A percentile compares a stretch with the other conserved stretches of the same genome.
Conservation (phyloP, 148 eudicot genomes). For the Rhododendron molle region DNA sequence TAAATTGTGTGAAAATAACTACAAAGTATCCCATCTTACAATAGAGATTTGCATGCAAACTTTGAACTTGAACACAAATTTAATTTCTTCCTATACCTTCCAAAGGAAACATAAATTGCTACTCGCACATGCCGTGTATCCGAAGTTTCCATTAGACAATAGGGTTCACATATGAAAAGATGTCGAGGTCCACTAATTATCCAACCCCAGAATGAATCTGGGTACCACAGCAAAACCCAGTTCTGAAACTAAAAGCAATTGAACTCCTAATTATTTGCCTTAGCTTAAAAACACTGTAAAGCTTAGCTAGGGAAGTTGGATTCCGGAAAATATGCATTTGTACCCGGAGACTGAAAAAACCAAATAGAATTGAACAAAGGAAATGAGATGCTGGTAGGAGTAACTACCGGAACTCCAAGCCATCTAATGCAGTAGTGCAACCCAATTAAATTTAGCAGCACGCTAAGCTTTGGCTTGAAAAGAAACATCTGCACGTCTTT, state of each 20-base stretch:
- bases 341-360: not conserved
- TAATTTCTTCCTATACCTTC: not conserved
- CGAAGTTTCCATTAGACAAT: not conserved
- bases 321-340: not conserved
- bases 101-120: not conserved
- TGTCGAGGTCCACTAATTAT: not conserved
- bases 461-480: constrained; percentile 51
- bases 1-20: not conserved
- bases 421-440: constrained; percentile 70
- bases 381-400: not conserved
- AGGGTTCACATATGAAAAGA: not conserved
- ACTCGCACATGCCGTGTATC: not conserved
- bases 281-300: not conserved
- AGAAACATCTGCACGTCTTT: constrained; percentile 66
- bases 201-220: not conserved
- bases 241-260: not conserved
- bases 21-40: not conserved
- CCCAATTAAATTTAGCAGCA: constrained; percentile 68
- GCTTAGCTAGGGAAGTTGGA: not conserved
- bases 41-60: not conserved
- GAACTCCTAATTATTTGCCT: not conserved
- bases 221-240: not conserved
- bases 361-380: not conserved
- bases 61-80: not conserved
- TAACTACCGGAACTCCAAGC: constrained; percentile 70